phyloP scores from a whole-genome alignment of 768 basidiomycete genomes.

The Rhizopogon vesiculosus region DNA sequence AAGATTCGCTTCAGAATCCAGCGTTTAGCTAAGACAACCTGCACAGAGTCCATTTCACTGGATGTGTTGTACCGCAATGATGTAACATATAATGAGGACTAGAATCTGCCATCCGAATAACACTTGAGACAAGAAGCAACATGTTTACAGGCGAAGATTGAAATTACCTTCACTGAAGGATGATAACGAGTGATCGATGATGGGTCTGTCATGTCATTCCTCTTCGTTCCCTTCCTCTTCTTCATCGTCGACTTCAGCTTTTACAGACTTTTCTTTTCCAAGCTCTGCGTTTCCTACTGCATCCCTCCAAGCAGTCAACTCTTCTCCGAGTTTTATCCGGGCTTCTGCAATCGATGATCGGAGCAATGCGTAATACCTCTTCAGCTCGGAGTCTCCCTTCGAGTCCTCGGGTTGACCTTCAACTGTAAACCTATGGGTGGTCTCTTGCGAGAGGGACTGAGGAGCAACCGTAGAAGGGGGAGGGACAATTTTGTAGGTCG shows the following conservation, averaged over 20 bases:
- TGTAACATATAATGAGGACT: background rate
- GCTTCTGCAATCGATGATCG: constrained; percentile 46
- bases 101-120: background rate
- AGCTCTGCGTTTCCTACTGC: constrained; percentile 61
- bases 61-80: background rate
- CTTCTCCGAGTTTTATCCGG: constrained; percentile 52
- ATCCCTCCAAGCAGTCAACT: constrained; percentile 74
- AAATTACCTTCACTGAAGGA: background rate
- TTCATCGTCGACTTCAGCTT: constrained; percentile 38
- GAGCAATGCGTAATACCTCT: constrained; percentile 46
- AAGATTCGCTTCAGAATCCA: background rate
- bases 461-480: constrained; percentile 13
- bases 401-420: constrained; percentile 5
- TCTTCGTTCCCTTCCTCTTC: constrained; percentile 42
- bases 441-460: constrained; percentile 16
- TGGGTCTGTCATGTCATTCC: background rate
- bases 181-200: background rate
- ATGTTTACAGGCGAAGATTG: background rate
- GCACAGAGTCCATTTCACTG: background rate
- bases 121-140: background rate
- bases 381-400: background rate
- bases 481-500: constrained; percentile 18
- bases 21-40: background rate
- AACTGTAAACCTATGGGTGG: constrained; percentile 21
- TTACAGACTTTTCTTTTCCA: constrained; percentile 48